Evolutionary conservation across 768 basidiomycete species (phyloP).

Genomic region (Obba rivulosa): DNA sequence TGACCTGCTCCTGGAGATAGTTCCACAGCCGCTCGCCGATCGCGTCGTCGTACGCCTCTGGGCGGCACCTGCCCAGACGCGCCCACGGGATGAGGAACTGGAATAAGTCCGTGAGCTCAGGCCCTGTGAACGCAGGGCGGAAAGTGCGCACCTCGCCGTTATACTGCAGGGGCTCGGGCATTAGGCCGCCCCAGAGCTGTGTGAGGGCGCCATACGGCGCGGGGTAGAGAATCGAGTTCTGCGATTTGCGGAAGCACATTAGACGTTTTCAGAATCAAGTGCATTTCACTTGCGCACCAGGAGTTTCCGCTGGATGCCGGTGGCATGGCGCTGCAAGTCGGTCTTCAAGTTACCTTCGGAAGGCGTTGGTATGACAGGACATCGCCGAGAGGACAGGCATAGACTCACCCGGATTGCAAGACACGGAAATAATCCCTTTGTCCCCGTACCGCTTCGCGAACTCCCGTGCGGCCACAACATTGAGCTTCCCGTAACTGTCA

Average conservation of each 20-base stretch:
- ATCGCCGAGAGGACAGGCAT: neutral
- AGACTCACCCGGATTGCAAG: slow-evolving; percentile 41
- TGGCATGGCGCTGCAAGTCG: slow-evolving; percentile 7
- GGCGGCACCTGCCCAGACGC: slow-evolving; percentile 14
- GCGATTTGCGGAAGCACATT: no score
- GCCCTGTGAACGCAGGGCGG: no score
- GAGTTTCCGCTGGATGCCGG: slow-evolving; percentile 3
- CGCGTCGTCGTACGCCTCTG: slow-evolving; percentile 16
- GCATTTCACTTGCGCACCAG: slow-evolving; percentile 20
- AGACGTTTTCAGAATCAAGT: slow-evolving; percentile 11
- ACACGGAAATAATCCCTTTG: slow-evolving; percentile 39
- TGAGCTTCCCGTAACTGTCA: slow-evolving; percentile 3
- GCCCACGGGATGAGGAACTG: slow-evolving; percentile 23
- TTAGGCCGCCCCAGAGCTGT: slow-evolving; percentile 26
- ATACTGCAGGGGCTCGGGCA: slow-evolving; percentile 29
- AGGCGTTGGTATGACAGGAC: neutral
- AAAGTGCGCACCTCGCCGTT: slow-evolving; percentile 33
- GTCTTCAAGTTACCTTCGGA: slow-evolving; percentile 13
- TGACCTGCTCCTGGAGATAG: slow-evolving; percentile 18
- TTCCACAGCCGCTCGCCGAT: slow-evolving; percentile 17
- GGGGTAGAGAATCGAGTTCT: slow-evolving; percentile 22
- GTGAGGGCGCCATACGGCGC: slow-evolving; percentile 22
- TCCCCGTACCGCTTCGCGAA: slow-evolving; percentile 41
- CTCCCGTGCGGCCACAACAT: slow-evolving; percentile 41
- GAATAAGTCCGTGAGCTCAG: neutral